Evolutionary conservation across 116 monocot species (phyloP).

Genomic region (Posidonia oceanica): DNA sequence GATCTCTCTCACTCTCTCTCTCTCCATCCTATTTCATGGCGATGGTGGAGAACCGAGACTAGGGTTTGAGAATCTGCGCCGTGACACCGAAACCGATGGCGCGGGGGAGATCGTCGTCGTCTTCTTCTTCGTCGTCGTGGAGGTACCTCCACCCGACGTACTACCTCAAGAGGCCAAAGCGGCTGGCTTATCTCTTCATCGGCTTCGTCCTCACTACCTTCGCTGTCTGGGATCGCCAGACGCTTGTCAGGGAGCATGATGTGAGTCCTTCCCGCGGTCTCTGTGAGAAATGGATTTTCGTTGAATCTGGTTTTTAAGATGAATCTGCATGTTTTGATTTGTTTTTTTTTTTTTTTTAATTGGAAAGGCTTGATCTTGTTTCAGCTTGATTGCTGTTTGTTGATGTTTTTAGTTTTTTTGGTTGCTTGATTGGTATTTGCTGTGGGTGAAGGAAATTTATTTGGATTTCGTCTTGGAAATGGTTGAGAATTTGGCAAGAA

Average conservation of each 20-base stretch:
- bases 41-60: neutral
- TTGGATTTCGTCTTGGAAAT: too few relatives aligned
- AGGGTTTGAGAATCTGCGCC: neutral
- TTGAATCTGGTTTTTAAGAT: neutral
- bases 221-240: constrained; percentile 50
- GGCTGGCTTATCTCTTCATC: constrained; percentile 46
- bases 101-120: constrained; percentile 13
- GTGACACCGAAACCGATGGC: constrained; percentile 9
- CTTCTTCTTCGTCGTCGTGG: constrained; percentile 4
- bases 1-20: neutral
- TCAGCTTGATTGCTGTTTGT: too few relatives aligned
- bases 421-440: too few relatives aligned
- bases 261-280: constrained; percentile 8
- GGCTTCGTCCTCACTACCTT: constrained; percentile 52
- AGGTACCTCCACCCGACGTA: constrained; percentile 63
- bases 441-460: too few relatives aligned
- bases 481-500: too few relatives aligned
- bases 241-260: constrained; percentile 46
- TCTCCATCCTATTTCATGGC: neutral
- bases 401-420: too few relatives aligned
- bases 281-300: neutral
- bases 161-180: constrained; percentile 76
- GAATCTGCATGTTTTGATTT: too few relatives aligned
- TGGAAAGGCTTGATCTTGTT: too few relatives aligned
- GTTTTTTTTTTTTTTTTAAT: too few relatives aligned